Base-by-base conservation (phyloP, 257 asterid genomes). In the Solanum gandarillasii region DNA sequence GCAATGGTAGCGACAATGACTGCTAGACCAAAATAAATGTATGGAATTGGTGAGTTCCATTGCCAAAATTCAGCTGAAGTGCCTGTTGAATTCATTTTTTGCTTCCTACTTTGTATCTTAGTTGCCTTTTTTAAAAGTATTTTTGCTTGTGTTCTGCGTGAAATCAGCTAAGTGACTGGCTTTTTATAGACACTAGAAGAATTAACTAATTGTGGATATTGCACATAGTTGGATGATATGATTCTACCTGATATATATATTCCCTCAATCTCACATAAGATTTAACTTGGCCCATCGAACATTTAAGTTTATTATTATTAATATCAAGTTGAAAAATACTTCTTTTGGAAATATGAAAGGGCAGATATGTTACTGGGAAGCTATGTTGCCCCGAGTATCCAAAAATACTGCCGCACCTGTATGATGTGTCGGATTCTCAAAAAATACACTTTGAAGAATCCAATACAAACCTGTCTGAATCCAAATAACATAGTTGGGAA, bases 21-120 rank as follows among this genome's bases (percentile, higher is more conserved):
- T 21, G 86, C 91, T 39, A 89, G 29, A 6, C 75, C 52, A 29
- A 62, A 60, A 83, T 89, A 89, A 2, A 89, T 25, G 27, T 89
- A 89, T 74, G 91, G 88, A 58, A 89, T 32, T 34, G 91, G 91
- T 55, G 91, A 82, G 16, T 87, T 83, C 89, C 89, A 89, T 62
- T 60, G 83, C 91, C 88, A 89, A 43, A 83, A 87, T 31, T 84
- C 86, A 79, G 65, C 27, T 43, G 58, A 46, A 84, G 23, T 38
- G 29, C 29, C 41, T 6, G 39, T 72, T 60, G 55, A 35, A 5
- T 38, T 65, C 78, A 62, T 88, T 31, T 9, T 84, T 25, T 62
- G 25, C 23, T 41, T 78, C 60, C 36, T 35, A 11, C 83, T 75
- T 14, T 21, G 32, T 75, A 75, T 73, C 21, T 75, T 76, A 76